Evolutionary conservation across 1,284 basidiomycete species (phyloP), one percentile per base, ranked within the genome.

Genomic region (Tremellales sp.): DNA sequence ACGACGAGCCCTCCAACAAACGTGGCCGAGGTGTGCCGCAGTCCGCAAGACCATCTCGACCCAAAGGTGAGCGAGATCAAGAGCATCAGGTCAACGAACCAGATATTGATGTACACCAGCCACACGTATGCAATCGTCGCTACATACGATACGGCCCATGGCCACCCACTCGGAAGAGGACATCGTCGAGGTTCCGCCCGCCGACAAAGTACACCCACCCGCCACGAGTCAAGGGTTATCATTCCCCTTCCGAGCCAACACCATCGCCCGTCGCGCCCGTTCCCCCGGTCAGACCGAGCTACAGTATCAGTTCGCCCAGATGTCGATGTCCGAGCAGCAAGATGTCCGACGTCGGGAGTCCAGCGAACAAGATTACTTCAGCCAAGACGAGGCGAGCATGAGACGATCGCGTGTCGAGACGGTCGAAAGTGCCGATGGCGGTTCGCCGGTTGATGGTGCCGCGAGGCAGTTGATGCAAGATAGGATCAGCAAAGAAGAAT

Each of bases 401-500:
- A 11, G 37, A 27, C n/a, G 21, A 45, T 23, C 17, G 24, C 17
- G 41, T 24, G 49, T 12, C 36, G 41, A 19, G 21, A 46, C 17
- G 45, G 33, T 12, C 29, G 24, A 24, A 13, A 51, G 43, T 22
- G 37, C 21, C 11, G 31, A n/a, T 11, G 47, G 50, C 22, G 42
- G 21, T 1, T 44, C 43, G 1, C 45, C 46, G 13, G 37, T 53
- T 23, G 51, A 44, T 17, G 45, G 41, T n/a, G 48, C 40, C 4
- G 53, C 49, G 8, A 35, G 51, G 19, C 41, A 39, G 13, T 31
- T 58, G 19, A 21, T 65, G 22, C 47, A 46, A 62, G 75, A 49
- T 62, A 72, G 45, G 64, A 68, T 51, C 60, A 75, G 35, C 65
- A 73, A 49, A 24, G 65, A 76, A 29, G 70, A 72, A 11, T 65